Percentiles rank a stretch among this genome's conserved stretches.
Evolutionary conservation across 176 grass and related monocot genomes (phyloP).

Genomic region (Lolium multiflorum): DNA sequence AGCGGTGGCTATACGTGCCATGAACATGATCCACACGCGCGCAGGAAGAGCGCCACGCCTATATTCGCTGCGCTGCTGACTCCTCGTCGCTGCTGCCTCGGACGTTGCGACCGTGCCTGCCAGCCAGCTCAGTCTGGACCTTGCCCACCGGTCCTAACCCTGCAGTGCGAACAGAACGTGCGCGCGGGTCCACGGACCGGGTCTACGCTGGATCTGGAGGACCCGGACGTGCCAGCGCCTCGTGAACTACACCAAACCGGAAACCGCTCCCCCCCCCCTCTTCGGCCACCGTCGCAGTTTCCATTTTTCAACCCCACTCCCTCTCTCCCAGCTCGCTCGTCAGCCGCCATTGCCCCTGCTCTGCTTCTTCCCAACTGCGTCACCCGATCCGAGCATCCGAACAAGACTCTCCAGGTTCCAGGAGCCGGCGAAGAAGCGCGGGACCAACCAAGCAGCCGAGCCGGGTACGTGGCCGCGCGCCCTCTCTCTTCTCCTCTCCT

Average conservation of each 20-base stretch:
- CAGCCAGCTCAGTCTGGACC: neutral
- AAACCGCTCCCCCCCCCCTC: neutral
- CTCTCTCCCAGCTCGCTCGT: neutral
- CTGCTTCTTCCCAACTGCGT: neutral
- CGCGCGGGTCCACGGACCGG: no score
- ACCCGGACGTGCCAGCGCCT: neutral
- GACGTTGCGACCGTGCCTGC: neutral
- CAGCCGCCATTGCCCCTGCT: neutral
- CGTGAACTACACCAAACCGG: constrained; percentile 37
- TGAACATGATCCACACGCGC: neutral
- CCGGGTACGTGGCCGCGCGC: neutral
- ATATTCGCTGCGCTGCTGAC: neutral
- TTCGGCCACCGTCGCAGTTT: neutral
- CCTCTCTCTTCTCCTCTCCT: no score
- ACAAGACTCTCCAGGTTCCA: neutral
- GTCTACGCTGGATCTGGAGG: neutral
- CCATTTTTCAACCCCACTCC: neutral
- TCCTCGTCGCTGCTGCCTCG: neutral
- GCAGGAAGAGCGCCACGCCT: neutral
- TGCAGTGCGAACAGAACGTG: no score
- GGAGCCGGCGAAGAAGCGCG: neutral
- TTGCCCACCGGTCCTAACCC: neutral
- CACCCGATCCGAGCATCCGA: neutral
- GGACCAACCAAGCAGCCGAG: neutral
- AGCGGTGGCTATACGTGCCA: neutral